phyloP scores from a whole-genome alignment of 495 filamentous ascomycete genomes.

The Polyplosphaeria fusca region DNA sequence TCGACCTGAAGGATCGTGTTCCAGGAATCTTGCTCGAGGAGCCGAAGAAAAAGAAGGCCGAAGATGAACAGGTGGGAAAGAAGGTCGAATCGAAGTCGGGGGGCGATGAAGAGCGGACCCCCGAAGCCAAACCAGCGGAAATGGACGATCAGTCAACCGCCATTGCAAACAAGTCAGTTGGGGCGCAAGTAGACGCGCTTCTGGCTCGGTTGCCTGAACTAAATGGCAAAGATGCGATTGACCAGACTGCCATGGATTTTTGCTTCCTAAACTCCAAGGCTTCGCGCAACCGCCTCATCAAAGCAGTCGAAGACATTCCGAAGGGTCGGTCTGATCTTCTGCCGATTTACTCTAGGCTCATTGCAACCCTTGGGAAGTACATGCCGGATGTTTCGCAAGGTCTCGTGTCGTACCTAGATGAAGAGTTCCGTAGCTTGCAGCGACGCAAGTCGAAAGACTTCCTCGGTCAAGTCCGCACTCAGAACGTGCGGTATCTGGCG shows the following conservation, averaged over 20 bases:
- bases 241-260: conserved; percentile 90
- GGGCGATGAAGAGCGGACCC: conserved; percentile 50
- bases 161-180: conserved; percentile 96
- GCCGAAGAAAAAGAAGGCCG: conserved; percentile 88
- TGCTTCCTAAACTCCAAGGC: conserved; percentile 99
- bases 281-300: conserved; percentile 88
- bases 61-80: conserved; percentile 47
- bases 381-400: conserved; percentile 89
- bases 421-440: conserved; percentile 95
- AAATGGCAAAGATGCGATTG: conserved; percentile 84
- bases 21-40: conserved; percentile 91
- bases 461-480: conserved; percentile 85
- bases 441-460: conserved; percentile 98
- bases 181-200: conserved; percentile 91
- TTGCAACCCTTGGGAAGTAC: conserved; percentile 90
- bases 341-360: conserved; percentile 83
- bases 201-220: conserved; percentile 84
- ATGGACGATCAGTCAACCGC: conserved; percentile 83
- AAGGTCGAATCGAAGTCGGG: conserved; percentile 39
- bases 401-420: conserved; percentile 90
- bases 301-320: conserved; percentile 89
- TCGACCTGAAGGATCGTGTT: conserved; percentile 93
- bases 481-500: conserved; percentile 94
- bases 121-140: conserved; percentile 55
- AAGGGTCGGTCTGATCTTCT: conserved; percentile 91